Conservation (phyloP, 2,329 filamentous ascomycete species). For the Neonectria magnoliae region DNA sequence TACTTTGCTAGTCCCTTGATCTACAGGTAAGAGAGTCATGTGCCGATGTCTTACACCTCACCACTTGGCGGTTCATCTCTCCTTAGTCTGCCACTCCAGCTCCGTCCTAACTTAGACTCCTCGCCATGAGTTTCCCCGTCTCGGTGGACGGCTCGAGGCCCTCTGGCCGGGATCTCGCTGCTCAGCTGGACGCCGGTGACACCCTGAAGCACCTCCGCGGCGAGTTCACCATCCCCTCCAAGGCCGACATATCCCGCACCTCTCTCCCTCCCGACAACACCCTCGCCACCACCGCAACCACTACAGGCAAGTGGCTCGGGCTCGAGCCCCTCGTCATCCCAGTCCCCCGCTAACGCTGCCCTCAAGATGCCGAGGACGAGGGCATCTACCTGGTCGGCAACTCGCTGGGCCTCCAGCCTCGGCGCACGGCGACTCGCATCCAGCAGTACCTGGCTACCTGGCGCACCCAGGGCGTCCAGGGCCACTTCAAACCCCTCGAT, state of each 20-base stretch:
- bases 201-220: slow-evolving; percentile 64
- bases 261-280: slow-evolving; percentile 31
- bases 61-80: not conserved
- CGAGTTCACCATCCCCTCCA: slow-evolving; percentile 77
- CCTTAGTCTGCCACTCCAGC: not conserved
- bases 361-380: slow-evolving; percentile 22
- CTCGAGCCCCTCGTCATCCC: not conserved
- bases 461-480: slow-evolving; percentile 81
- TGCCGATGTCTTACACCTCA: not conserved
- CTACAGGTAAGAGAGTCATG: not conserved
- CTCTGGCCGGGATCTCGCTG: slow-evolving; percentile 29
- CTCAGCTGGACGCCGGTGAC: slow-evolving; percentile 64
- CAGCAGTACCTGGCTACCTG: slow-evolving; percentile 79
- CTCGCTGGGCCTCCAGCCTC: slow-evolving; percentile 82
- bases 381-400: slow-evolving; percentile 85
- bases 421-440: slow-evolving; percentile 65
- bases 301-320: slow-evolving; percentile 13
- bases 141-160: slow-evolving; percentile 4
- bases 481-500: slow-evolving; percentile 77
- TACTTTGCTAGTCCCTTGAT: not conserved
- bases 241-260: slow-evolving; percentile 43
- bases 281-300: not conserved
- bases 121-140: slow-evolving; percentile 30
- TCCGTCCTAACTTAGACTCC: not conserved
- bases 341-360: not conserved